Evolutionary conservation across 2,329 filamentous ascomycete genomes (phyloP), one percentile per base, ranked within the genome.

Genomic region (Trichoderma afroharzianum): DNA sequence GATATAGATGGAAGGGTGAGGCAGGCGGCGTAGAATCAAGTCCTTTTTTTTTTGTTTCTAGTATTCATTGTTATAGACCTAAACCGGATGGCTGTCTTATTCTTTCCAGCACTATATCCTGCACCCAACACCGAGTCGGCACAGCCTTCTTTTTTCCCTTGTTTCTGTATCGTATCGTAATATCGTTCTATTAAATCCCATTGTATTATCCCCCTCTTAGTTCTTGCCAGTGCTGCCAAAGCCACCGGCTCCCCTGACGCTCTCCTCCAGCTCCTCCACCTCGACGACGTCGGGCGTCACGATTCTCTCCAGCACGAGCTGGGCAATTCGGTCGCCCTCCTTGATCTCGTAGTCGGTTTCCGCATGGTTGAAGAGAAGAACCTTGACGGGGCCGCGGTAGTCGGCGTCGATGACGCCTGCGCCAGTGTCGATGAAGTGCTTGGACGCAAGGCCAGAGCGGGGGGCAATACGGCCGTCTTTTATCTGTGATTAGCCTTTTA

Each of bases 361-460:
- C 66, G 88, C 88, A 81, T 97, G 91, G 84, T 99, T 99, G 82
- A 98, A 98, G 67, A 99, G 88, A 75, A 99, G 87, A 30, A 99
- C 92, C 86, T 97, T 97, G 78, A 99, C 92, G 76, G 93, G 93
- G 24, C 96, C 96, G 43, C 96, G 89, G 85, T 99, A 99, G 83
- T 99, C 96, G 39, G 95, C 95, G 82, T 99, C 96, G 77, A 99
- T 98, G 74, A 99, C 96, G 69, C 96, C 96, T 0, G 96, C 96
- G 74, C 97, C 94, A 0, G 93, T 96, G 81, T 98, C 94, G 80
- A 99, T 98, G 83, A 95, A 96, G 84, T 98, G 90, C 85, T 99
- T 99, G 73, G 91, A 87, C 3, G 95, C 95, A 43, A 97, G 91
- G 62, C 94, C 94, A n/a, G 93, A 96, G 75, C 95, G 92, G 11